Evolutionary conservation across 1,284 basidiomycete genomes (phyloP).

Genomic region (Ceratobasidium sp.): DNA sequence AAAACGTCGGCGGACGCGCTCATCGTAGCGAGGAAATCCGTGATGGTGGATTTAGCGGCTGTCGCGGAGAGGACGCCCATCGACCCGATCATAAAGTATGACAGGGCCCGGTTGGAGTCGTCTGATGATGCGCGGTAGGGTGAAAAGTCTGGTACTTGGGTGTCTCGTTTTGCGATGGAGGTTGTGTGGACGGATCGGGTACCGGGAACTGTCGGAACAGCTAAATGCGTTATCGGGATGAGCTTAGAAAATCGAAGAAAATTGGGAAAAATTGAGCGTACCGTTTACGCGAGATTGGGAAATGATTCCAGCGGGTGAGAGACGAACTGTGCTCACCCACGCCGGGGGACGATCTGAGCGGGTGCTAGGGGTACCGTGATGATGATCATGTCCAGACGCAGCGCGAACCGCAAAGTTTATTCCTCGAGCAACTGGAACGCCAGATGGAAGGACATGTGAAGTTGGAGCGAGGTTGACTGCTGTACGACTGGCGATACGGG

Average conservation of each 20-base stretch:
- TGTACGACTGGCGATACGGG: constrained; percentile 51
- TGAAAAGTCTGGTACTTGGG: constrained; percentile 89
- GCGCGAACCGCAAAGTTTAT: constrained; percentile 76
- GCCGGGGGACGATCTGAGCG: constrained; percentile 73
- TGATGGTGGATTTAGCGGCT: constrained; percentile 92
- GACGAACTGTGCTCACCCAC: constrained; percentile 70
- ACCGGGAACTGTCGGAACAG: constrained; percentile 68
- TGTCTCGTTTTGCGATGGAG: constrained; percentile 57
- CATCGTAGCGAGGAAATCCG: constrained; percentile 97
- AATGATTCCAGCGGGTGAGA: constrained; percentile 64
- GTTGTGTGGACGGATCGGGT: constrained; percentile 78
- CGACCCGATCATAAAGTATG: constrained; percentile 98
- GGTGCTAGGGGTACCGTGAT: constrained; percentile 61
- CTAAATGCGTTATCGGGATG: constrained; percentile 56
- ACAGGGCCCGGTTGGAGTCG: constrained; percentile 81
- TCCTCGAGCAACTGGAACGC: constrained; percentile 73
- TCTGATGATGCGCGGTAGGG: constrained; percentile 80
- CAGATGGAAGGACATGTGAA: constrained; percentile 77
- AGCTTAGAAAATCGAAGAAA: constrained; percentile 21
- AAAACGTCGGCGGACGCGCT: constrained; percentile 97
- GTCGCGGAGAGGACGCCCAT: constrained; percentile 94
- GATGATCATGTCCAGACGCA: constrained; percentile 68
- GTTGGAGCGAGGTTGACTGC: constrained; percentile 86
- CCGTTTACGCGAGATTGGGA: constrained; percentile 76
- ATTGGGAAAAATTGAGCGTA: constrained; percentile 58